phyloP scores from a whole-genome alignment of 805 yeast genomes.

The Cephaloascus albidus region DNA sequence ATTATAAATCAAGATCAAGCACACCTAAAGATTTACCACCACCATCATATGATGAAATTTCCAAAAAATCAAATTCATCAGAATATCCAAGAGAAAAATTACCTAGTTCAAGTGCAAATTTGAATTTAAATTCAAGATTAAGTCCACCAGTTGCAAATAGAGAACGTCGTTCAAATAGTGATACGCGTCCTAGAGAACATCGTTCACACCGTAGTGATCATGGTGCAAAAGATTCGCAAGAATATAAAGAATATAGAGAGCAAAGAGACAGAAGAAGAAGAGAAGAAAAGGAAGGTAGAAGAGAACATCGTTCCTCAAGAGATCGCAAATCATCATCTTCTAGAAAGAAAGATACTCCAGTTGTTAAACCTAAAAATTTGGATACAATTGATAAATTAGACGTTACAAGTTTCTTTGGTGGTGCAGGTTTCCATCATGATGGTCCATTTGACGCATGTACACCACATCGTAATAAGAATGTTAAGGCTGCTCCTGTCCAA shows the following conservation, averaged over 20 bases:
- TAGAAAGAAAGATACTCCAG: slow-evolving; percentile 27
- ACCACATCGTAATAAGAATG: slow-evolving; percentile 82
- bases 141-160: slow-evolving; percentile 12
- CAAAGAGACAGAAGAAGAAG: slow-evolving; percentile 9
- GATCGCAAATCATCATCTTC: slow-evolving; percentile 11
- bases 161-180: slow-evolving; percentile 1
- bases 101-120: slow-evolving; percentile 8
- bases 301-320: slow-evolving; percentile 7
- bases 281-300: slow-evolving; percentile 9
- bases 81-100: slow-evolving; percentile 51
- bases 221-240: slow-evolving; percentile 8
- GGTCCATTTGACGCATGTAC: slow-evolving; percentile 99
- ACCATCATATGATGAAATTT: slow-evolving; percentile 65
- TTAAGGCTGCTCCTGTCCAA: slow-evolving; percentile 72
- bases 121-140: neutral
- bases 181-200: slow-evolving; percentile 11
- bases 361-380: slow-evolving; percentile 58
- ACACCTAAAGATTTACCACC: slow-evolving; percentile 24
- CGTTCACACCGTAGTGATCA: slow-evolving; percentile 12
- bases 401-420: slow-evolving; percentile 90
- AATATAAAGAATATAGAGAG: slow-evolving; percentile 11
- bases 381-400: slow-evolving; percentile 94
- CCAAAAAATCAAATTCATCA: slow-evolving; percentile 27
- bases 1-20: slow-evolving; percentile 7
- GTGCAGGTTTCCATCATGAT: slow-evolving; percentile 93